phyloP scores from a whole-genome alignment of 768 basidiomycete genomes.

The Trametes punicea region DNA sequence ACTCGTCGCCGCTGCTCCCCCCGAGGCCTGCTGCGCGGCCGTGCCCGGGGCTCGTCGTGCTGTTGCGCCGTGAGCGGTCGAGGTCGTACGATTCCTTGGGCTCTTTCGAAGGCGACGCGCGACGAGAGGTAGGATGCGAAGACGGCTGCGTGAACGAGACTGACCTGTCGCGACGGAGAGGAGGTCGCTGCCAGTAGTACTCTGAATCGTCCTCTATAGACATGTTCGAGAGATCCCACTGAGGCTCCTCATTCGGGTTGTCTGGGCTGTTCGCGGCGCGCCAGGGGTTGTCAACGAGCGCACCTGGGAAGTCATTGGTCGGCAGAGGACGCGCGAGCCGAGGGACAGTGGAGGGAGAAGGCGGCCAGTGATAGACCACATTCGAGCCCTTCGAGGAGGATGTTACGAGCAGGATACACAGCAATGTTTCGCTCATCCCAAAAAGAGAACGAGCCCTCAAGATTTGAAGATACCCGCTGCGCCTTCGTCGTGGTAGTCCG shows the following conservation, averaged over 20 bases:
- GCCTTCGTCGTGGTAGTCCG: no score
- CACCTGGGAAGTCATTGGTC: conserved; percentile 39
- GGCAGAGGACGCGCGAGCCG: conserved; percentile 73
- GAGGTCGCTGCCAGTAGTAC: conserved; percentile 60
- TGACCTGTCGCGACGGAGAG: conserved; percentile 46
- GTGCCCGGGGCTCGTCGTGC: conserved; percentile 1
- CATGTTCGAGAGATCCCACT: conserved; percentile 5
- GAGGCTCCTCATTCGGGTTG: conserved; percentile 25
- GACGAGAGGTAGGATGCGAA: conserved; percentile 47
- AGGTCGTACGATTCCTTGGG: conserved; percentile 30
- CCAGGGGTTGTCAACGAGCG: conserved; percentile 73
- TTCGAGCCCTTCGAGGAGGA: conserved; percentile 78
- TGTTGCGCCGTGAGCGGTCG: conserved; percentile 23
- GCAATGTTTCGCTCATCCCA: conserved; percentile 70
- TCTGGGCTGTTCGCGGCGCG: conserved; percentile 56
- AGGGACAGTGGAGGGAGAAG: conserved; percentile 57
- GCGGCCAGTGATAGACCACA: conserved; percentile 84
- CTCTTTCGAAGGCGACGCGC: conserved; percentile 49
- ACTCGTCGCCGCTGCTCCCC: conserved; percentile 41
- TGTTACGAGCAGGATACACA: conserved; percentile 80
- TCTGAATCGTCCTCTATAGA: conserved; percentile 33
- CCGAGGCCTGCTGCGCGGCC: background rate
- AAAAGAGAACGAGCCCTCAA: background rate
- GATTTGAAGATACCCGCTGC: no score
- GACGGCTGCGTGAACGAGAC: conserved; percentile 47